Conservation (phyloP, 1,139 yeast genomes). For the Saccharomycopsis hybrid region DNA sequence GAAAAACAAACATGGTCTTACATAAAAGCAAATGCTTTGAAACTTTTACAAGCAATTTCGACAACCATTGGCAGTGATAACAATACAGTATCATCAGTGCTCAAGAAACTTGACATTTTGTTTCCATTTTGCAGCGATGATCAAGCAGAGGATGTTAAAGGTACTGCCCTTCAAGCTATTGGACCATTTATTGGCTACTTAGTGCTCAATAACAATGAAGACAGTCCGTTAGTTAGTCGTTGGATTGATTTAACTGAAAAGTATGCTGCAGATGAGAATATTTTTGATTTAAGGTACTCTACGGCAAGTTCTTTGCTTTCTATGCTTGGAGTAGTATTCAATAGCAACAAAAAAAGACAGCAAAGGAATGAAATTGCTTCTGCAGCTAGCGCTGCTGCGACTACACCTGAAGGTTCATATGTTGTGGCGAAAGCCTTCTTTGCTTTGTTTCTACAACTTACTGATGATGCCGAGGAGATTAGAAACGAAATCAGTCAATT, state of each 20-base stretch:
- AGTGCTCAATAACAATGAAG: constrained; percentile 17
- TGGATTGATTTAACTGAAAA: constrained; percentile 32
- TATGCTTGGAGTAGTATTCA: constrained; percentile 9
- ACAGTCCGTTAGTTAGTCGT: constrained; percentile 3
- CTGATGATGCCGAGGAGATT: constrained; percentile 57
- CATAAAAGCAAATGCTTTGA: constrained; percentile 38
- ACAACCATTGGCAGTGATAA: not conserved
- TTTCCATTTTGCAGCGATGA: constrained; percentile 26
- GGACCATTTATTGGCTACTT: constrained; percentile 36
- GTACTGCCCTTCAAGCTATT: constrained; percentile 40
- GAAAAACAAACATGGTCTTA: constrained; percentile 35
- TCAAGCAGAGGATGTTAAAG: constrained; percentile 40
- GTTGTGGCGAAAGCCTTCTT: constrained; percentile 24
- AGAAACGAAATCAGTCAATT: constrained; percentile 27
- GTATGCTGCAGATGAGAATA: constrained; percentile 37
- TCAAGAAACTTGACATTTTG: constrained; percentile 26
- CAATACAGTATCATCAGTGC: not conserved
- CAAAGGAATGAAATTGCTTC: constrained; percentile 18
- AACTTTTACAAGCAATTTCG: constrained; percentile 31
- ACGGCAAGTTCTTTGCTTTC: constrained; percentile 39
- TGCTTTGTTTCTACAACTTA: constrained; percentile 35
- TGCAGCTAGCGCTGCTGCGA: no score
- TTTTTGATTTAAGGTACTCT: constrained; percentile 42
- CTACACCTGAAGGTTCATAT: not conserved
- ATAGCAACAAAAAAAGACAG: not conserved